A percentile compares a stretch with the other conserved stretches of the same genome.
phyloP scores from a whole-genome alignment of 768 basidiomycete genomes.

The Auricularia sp. region DNA sequence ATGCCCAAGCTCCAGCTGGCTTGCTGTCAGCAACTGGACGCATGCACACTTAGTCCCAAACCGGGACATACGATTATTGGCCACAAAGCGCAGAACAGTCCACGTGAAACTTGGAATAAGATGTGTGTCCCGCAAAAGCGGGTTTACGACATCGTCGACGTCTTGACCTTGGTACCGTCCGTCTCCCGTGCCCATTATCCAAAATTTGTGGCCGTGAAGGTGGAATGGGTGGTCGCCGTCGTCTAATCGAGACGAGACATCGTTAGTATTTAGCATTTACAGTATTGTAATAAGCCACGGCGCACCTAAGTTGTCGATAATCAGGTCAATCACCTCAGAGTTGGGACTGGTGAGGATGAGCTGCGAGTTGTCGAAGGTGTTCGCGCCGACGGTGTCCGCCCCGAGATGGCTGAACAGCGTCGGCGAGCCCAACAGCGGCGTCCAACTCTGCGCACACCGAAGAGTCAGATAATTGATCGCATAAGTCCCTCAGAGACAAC shows the following conservation, averaged over 20 bases:
- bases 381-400: neutral
- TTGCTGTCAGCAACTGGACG: neutral
- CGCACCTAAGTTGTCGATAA: constrained; percentile 1
- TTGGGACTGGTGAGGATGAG: constrained; percentile 8
- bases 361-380: constrained; percentile 5
- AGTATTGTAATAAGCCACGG: neutral
- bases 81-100: constrained; percentile 29
- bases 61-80: constrained; percentile 24
- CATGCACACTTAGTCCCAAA: neutral
- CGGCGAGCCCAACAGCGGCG: neutral
- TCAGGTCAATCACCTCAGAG: constrained; percentile 9
- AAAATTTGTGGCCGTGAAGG: constrained; percentile 16
- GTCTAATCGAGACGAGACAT: constrained; percentile 9
- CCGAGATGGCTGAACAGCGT: neutral
- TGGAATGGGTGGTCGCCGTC: constrained; percentile 23
- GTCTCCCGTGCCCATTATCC: constrained; percentile 25
- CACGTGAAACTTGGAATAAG: constrained; percentile 30
- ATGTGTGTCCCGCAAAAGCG: constrained; percentile 27
- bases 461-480: no score
- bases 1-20: constrained; percentile 31
- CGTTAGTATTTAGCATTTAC: no score
- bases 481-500: no score
- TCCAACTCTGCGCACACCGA: constrained; percentile 4
- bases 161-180: constrained; percentile 22
- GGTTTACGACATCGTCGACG: constrained; percentile 17